Evolutionary conservation across 345 rosid species (phyloP).

Genomic region (Salix arbutifolia): DNA sequence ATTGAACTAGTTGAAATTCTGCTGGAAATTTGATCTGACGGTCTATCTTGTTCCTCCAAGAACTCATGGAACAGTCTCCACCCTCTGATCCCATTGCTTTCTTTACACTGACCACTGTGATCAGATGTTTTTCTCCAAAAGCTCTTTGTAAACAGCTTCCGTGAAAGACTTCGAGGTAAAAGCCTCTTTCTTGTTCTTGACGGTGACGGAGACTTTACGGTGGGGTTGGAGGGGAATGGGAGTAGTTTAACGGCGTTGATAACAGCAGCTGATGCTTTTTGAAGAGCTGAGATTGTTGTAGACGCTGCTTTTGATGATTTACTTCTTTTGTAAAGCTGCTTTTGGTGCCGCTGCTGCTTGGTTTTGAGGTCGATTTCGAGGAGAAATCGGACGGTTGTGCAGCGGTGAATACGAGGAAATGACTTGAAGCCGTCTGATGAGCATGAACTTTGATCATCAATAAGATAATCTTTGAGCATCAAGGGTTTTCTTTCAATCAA

Average conservation of each 20-base stretch:
- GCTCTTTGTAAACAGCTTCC: conserved; percentile 41
- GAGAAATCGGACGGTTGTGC: conserved; percentile 62
- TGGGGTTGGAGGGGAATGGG: conserved; percentile 44
- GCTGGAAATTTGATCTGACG: conserved; percentile 26
- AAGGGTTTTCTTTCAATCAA: conserved; percentile 31
- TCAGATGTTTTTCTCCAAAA: conserved; percentile 44
- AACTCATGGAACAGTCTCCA: conserved; percentile 48
- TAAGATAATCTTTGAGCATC: conserved; percentile 72
- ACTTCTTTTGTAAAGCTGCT: conserved; percentile 25
- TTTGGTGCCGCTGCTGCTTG: background rate
- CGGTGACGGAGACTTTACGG: conserved; percentile 29
- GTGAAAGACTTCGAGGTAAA: conserved; percentile 44
- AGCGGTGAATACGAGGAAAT: conserved; percentile 66
- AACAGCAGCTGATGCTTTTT: conserved; percentile 57
- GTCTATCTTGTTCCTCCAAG: conserved; percentile 37
- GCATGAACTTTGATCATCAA: conserved; percentile 75
- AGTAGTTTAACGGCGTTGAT: conserved; percentile 57
- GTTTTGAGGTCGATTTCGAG: conserved; percentile 57
- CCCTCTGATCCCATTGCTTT: conserved; percentile 33
- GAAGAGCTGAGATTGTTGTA: conserved; percentile 46
- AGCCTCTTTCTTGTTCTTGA: conserved; percentile 6
- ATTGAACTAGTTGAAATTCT: conserved; percentile 24
- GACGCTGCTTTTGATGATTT: conserved; percentile 33
- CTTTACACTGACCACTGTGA: background rate
- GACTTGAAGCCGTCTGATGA: conserved; percentile 90